Evolutionary conservation across 768 basidiomycete genomes (phyloP), one percentile per base, ranked within the genome.

Genomic region (Suillus ampliporus): DNA sequence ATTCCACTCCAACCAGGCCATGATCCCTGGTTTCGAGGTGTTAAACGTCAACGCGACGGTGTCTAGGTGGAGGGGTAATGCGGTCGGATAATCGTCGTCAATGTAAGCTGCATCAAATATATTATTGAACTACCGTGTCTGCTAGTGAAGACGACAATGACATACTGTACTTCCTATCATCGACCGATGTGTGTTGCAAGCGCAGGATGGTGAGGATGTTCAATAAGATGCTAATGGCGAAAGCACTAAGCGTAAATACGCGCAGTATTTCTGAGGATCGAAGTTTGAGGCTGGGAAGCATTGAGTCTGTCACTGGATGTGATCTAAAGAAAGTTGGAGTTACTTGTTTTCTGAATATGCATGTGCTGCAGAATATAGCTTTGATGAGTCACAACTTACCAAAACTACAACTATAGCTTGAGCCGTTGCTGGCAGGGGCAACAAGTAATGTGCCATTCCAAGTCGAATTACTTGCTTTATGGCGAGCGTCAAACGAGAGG

Each of bases 11-110:
- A 60, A 53, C 35, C 63, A 60, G 0, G 72, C 62, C 35, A 68
- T 65, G 31, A 62, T 57, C 6, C 65, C 63, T 71, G 75, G 8
- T 71, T 69, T 23, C n/a, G 67, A 71, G 50, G 74, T 73, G 43
- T 77, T 74, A 4, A 71, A 61, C 17, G 59, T 35, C 38, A 72
- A 64, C 34, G 60, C 47, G n/a, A 74, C 65, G 0, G 21, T 26
- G 14, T 50, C 21, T 8, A 58, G 38, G 23, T 56, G 50, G 28
- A 68, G 35, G 13, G 72, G 68, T 21, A 74, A 67, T 15, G 46
- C 19, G 21, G 58, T 48, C 19, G 74, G 74, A 50, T 65, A 63
- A 62, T 77, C 75, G 23, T 67, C 51, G 5, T 68, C 74, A 9
- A 68, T 59, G 57, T 64, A 74, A 2, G 71, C 74, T 77, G 54